Evolutionary conservation across 148 eudicot species (phyloP).

Genomic region (Rhododendron griersonianum): DNA sequence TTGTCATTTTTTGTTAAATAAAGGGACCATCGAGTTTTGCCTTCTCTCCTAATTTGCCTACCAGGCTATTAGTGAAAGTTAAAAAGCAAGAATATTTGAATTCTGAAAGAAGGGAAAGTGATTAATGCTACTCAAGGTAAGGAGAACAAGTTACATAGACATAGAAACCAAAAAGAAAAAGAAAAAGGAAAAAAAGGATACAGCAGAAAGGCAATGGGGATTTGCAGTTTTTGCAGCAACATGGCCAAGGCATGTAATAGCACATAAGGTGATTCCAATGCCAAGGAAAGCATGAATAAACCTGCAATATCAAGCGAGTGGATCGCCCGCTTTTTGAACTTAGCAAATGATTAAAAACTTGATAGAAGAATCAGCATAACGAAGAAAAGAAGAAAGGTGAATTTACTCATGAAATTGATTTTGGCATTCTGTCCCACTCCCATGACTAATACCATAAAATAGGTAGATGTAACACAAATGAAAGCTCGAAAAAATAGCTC

Average conservation of each 20-base stretch:
- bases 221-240: slow-evolving; percentile 32
- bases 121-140: neutral
- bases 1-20: neutral
- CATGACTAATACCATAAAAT: neutral
- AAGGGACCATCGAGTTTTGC: neutral
- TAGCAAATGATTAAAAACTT: neutral
- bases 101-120: neutral
- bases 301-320: slow-evolving; percentile 28
- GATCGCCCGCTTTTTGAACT: neutral
- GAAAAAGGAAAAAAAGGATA: slow-evolving; percentile 26
- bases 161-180: neutral
- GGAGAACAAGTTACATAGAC: neutral
- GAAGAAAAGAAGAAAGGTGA: neutral
- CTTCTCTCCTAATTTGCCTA: neutral
- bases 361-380: neutral
- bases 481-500: neutral
- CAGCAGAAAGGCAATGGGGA: slow-evolving; percentile 31
- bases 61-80: neutral
- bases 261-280: slow-evolving; percentile 30
- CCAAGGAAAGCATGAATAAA: slow-evolving; percentile 46
- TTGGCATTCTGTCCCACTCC: neutral
- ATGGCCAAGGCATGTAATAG: slow-evolving; percentile 42
- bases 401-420: neutral
- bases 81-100: neutral
- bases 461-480: neutral